Conservation (phyloP, 129 eudicot genomes). For the Tanacetum coccineum region DNA sequence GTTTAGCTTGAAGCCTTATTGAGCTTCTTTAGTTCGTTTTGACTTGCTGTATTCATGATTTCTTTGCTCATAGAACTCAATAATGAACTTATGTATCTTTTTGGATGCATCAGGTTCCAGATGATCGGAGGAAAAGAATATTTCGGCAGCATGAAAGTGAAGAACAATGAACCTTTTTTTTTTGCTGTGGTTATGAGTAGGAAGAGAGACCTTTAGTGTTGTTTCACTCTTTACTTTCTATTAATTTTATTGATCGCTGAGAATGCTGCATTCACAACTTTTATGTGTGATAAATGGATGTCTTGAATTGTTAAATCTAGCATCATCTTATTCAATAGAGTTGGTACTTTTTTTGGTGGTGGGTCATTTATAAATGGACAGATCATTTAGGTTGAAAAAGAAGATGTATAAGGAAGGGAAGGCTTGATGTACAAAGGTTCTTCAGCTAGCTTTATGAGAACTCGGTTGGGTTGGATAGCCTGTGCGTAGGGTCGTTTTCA, state of each 20-base stretch:
- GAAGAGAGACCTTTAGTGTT: neutral
- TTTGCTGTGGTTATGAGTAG: constrained; percentile 14
- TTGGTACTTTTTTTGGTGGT: neutral
- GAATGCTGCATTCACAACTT: constrained; percentile 1
- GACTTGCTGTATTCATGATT: neutral
- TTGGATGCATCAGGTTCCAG: neutral
- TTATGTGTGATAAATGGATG: neutral
- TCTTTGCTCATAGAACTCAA: no score
- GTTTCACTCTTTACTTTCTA: neutral
- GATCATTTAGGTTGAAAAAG: constrained; percentile 3
- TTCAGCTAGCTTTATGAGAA: neutral
- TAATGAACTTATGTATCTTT: no score
- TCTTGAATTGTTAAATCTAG: neutral
- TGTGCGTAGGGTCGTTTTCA: neutral
- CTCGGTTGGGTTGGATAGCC: constrained; percentile 2
- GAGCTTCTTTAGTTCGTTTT: neutral
- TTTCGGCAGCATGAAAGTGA: constrained; percentile 15
- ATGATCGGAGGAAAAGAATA: neutral
- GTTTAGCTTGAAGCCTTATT: neutral
- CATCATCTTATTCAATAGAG: neutral
- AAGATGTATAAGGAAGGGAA: neutral
- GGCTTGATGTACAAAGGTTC: constrained; percentile 5
- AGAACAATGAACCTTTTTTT: neutral
- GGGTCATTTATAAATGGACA: neutral
- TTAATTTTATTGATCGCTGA: neutral